Conservation (phyloP, 1,139 yeast genomes). For the Hansenula sp. region DNA sequence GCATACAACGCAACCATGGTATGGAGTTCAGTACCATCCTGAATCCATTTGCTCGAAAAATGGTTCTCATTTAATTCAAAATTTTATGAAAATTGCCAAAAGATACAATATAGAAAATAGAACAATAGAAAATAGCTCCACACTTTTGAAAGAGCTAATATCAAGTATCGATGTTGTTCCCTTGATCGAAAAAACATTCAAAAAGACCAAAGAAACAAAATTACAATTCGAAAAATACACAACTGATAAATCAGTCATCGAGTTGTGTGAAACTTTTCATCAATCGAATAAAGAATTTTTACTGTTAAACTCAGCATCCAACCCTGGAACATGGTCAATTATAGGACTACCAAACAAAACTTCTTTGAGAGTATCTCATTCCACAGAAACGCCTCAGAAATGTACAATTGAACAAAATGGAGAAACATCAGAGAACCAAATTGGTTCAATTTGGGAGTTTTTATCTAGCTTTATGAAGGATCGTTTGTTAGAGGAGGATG, state of each 20-base stretch:
- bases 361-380: conserved; percentile 65
- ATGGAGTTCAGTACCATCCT: conserved; percentile 96
- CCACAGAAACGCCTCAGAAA: conserved; percentile 17
- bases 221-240: neutral
- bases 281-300: conserved; percentile 39
- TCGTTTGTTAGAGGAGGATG: conserved; percentile 16
- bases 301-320: conserved; percentile 67
- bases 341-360: conserved; percentile 63
- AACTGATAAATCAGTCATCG: conserved; percentile 22
- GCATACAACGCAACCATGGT: conserved; percentile 62
- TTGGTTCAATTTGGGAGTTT: conserved; percentile 40
- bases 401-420: conserved; percentile 12
- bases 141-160: neutral
- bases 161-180: neutral
- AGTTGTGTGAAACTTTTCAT: conserved; percentile 44
- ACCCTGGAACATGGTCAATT: conserved; percentile 85
- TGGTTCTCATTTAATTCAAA: conserved; percentile 56
- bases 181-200: neutral
- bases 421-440: neutral
- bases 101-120: conserved; percentile 30
- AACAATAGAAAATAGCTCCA: conserved; percentile 1
- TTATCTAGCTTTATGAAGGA: conserved; percentile 47
- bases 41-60: conserved; percentile 81
- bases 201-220: neutral
- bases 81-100: conserved; percentile 57